Evolutionary conservation across 169 alveolate species (phyloP), one percentile per base, ranked within the genome.

Genomic region (Hammondia hammondi): DNA sequence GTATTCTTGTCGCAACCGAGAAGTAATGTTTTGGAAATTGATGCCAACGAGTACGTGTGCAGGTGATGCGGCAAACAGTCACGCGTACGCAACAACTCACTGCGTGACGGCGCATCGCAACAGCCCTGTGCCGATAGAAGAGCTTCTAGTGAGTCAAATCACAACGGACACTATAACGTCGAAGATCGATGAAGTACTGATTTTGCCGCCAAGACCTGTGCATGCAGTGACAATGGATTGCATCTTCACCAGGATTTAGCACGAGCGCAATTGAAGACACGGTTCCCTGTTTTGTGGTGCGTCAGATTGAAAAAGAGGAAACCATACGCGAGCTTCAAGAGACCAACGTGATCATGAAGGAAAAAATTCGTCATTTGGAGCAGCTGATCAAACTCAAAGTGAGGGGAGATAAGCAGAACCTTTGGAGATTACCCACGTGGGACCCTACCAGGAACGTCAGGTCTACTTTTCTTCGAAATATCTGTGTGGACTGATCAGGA

Each of bases 341-440:
- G 92, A 96, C 95, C 39, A 93, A 85, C 39, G 96, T 91, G 39
- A 93, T 96, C 21, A 48, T 95, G 90, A 96, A 93, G 81, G 95
- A 92, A 0, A 95, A 96, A 84, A 95, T 96, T 24, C 85, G 88
- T 21, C 94, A 96, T 87, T 92, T 96, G 61, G 95, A 96, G 87
- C 70, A 96, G 81, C 95, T 96, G 12, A 92, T 95, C 48, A 94
- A 95, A 85, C 89, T 95, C 29, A 96, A 96, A 95, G 98, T 92
- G 10, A 37, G 67, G 32, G 32, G 7, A 10, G 32, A 57, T 70
- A 32, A 56, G 72, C 43, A 57, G 46, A 37, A 87, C 82, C n/a
- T 57, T 7, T 0, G 77, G 77, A 52, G 61, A 52, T 52, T 1
- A 52, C 39, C 0, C 46, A 46, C 91, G 46, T 70, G 27, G 37